A percentile compares a stretch with the other conserved stretches of the same genome.
phyloP scores from a whole-genome alignment of 208 protist species.

The Balamuthia mandrillaris region DNA sequence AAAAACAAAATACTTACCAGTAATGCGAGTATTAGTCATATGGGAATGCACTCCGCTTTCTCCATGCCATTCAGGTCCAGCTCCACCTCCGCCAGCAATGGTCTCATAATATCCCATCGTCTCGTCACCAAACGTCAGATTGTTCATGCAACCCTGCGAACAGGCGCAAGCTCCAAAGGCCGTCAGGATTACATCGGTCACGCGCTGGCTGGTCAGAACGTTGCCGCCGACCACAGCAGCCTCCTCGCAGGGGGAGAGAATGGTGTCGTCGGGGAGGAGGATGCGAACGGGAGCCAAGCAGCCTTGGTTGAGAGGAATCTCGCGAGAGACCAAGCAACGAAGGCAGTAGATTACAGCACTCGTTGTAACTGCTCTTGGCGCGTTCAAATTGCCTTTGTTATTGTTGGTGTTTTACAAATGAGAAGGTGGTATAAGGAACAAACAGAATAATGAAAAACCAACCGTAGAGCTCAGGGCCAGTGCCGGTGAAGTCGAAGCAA shows the following conservation, averaged over 20 bases:
- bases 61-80: slow-evolving; percentile 81
- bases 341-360: slow-evolving; percentile 90
- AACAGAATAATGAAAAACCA: no score
- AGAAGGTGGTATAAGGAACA: neutral
- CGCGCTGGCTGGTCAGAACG: slow-evolving; percentile 87
- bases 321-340: slow-evolving; percentile 84
- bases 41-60: slow-evolving; percentile 86
- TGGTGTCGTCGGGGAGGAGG: slow-evolving; percentile 69
- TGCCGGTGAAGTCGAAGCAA: slow-evolving; percentile 88
- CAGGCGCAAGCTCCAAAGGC: slow-evolving; percentile 83
- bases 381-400: slow-evolving; percentile 81
- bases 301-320: slow-evolving; percentile 90
- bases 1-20: slow-evolving; percentile 37
- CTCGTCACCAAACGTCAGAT: slow-evolving; percentile 89
- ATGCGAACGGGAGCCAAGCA: slow-evolving; percentile 83
- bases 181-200: slow-evolving; percentile 89
- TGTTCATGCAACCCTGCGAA: slow-evolving; percentile 90
- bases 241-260: slow-evolving; percentile 78
- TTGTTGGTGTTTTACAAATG: neutral
- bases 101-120: slow-evolving; percentile 90
- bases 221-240: slow-evolving; percentile 92
- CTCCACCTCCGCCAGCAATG: slow-evolving; percentile 88
- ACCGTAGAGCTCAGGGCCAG: slow-evolving; percentile 78
- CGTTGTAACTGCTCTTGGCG: slow-evolving; percentile 81
- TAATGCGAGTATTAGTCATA: slow-evolving; percentile 95